Percentiles rank a stretch among this genome's conserved stretches.
phyloP scores from a whole-genome alignment of 2,329 filamentous ascomycete genomes.

The Diaporthe ampelina region DNA sequence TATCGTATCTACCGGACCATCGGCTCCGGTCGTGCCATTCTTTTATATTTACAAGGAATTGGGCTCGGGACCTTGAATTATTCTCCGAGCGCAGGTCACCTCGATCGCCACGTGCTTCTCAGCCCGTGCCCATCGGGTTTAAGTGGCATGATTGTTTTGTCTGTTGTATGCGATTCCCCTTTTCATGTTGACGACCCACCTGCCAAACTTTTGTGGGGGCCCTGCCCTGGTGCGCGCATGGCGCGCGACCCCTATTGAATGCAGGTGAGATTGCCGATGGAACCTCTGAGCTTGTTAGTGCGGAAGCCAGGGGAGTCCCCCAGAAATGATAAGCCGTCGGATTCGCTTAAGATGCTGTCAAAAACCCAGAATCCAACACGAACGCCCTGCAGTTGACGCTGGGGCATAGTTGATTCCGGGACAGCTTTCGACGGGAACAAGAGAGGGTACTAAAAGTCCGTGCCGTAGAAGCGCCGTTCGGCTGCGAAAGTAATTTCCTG shows the following conservation, averaged over 20 bases:
- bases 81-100: constrained; percentile 11
- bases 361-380: neutral
- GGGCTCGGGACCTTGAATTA: constrained; percentile 12
- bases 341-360: neutral
- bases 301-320: neutral
- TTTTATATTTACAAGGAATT: neutral
- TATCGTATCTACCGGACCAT: neutral
- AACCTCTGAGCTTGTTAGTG: constrained; percentile 25
- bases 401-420: neutral
- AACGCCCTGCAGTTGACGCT: neutral
- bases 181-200: constrained; percentile 21
- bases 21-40: neutral
- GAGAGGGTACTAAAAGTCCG: neutral
- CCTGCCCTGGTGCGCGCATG: neutral
- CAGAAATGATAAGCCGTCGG: constrained; percentile 8
- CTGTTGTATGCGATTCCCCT: neutral
- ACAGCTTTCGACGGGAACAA: constrained; percentile 12
- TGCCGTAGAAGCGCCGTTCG: constrained; percentile 15
- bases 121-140: constrained; percentile 18
- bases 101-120: constrained; percentile 26
- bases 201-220: constrained; percentile 16
- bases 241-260: constrained; percentile 24
- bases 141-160: neutral
- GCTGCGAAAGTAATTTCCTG: constrained; percentile 6
- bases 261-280: constrained; percentile 33